phyloP scores from a whole-genome alignment of 345 rosid species.

The Nephelium lappaceum region DNA sequence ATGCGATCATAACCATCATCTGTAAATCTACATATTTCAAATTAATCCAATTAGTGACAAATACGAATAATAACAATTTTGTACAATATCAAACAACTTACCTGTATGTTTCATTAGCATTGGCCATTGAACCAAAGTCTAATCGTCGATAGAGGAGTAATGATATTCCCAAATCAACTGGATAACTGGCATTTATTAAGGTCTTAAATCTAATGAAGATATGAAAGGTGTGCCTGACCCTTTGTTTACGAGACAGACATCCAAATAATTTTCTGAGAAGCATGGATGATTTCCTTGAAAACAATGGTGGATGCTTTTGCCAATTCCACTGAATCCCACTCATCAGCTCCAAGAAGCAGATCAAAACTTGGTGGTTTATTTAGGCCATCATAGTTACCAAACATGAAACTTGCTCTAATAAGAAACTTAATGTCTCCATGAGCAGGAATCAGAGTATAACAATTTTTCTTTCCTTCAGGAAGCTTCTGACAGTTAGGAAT shows the following conservation, averaged over 20 bases:
- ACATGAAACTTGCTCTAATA: conserved; percentile 23
- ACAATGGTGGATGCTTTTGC: not conserved
- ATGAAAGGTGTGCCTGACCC: conserved; percentile 14
- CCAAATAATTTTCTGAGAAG: not conserved
- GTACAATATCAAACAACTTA: too few species aligned
- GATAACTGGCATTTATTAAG: not conserved
- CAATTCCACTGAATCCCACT: conserved; percentile 11
- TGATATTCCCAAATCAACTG: not conserved
- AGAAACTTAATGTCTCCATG: not conserved
- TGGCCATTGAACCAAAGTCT: too few species aligned
- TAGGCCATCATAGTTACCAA: conserved; percentile 28
- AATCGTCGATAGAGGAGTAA: not conserved
- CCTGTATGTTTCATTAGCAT: too few species aligned
- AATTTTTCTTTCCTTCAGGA: conserved; percentile 29
- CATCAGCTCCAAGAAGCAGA: conserved; percentile 19
- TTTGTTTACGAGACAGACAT: conserved; percentile 14
- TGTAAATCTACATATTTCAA: not conserved
- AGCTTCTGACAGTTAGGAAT: conserved; percentile 14
- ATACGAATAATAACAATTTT: too few species aligned
- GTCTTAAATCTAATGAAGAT: conserved; percentile 21
- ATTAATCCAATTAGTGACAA: too few species aligned
- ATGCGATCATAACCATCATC: not conserved
- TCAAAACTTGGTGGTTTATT: conserved; percentile 6
- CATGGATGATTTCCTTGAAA: not conserved
- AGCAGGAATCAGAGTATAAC: conserved; percentile 14